Conservation (phyloP, 2,329 filamentous ascomycete species). For the Cyphellophora attinorum region DNA sequence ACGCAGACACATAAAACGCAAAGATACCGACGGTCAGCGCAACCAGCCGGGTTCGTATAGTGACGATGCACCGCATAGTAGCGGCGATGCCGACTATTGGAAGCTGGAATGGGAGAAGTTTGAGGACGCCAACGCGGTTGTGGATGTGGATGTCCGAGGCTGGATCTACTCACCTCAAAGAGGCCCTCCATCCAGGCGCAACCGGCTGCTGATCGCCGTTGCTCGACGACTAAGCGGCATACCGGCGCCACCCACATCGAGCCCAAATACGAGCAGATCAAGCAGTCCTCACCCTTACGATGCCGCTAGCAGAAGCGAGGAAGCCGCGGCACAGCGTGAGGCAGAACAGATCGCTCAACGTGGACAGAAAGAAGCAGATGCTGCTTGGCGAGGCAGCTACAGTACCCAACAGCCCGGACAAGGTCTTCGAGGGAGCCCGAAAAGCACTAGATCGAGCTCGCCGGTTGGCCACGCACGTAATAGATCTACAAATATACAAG, state of each 20-base stretch:
- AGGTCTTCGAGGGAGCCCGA: conserved; percentile 27
- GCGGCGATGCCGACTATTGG: conserved; percentile 65
- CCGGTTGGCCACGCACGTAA: conserved; percentile 8
- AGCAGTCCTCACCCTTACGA: conserved; percentile 32
- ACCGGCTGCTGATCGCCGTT: conserved; percentile 75
- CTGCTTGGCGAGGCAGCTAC: conserved; percentile 62
- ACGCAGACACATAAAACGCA: conserved; percentile 54
- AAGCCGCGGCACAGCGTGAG: conserved; percentile 62
- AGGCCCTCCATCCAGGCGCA: conserved; percentile 77
- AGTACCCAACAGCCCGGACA: conserved; percentile 24
- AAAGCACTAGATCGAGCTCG: conserved; percentile 17
- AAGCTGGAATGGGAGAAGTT: conserved; percentile 66
- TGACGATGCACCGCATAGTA: conserved; percentile 32
- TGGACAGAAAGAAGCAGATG: conserved; percentile 61
- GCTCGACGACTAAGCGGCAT: conserved; percentile 83
- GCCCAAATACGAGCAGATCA: conserved; percentile 33
- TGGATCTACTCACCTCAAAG: conserved; percentile 87
- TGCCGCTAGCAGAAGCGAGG: conserved; percentile 45
- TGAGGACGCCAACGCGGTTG: conserved; percentile 73
- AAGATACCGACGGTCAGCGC: conserved; percentile 21
- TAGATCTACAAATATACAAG: conserved; percentile 15
- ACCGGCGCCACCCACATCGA: conserved; percentile 49
- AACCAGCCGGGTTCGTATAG: conserved; percentile 21
- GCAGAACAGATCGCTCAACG: conserved; percentile 66
- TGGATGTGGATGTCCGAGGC: conserved; percentile 89